These are phyloP conservation scores for Allodekkera sacchari DNA, from an alignment of 805 yeast genomes.

Conservation along the genomic window DNA sequence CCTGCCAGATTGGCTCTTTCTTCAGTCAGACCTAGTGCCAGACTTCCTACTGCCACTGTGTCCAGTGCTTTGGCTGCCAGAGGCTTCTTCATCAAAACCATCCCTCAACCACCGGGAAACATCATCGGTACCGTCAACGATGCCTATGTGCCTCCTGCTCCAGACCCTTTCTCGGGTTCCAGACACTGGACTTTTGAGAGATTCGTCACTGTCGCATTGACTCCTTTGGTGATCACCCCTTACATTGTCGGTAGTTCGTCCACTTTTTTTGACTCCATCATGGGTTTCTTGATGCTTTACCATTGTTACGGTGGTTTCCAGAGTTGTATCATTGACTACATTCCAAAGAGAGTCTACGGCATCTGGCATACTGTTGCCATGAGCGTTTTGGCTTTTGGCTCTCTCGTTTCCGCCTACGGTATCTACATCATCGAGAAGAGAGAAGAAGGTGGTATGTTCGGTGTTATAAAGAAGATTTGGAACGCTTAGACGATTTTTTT, in stretches of 20 bases:
- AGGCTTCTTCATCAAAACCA: constrained; percentile 5
- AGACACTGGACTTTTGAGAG: constrained; percentile 71
- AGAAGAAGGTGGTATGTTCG: constrained; percentile 56
- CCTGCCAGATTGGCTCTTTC: background rate
- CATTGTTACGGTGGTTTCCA: constrained; percentile 69
- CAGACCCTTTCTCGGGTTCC: constrained; percentile 55
- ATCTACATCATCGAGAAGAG: constrained; percentile 58
- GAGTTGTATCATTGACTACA: constrained; percentile 71
- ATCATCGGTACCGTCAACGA: constrained; percentile 69
- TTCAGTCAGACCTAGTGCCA: constrained; percentile 1
- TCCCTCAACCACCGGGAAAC: constrained; percentile 62
- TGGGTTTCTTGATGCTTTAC: constrained; percentile 46
- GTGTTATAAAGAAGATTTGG: constrained; percentile 29
- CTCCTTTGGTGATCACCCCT: constrained; percentile 59
- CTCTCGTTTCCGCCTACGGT: constrained; percentile 62
- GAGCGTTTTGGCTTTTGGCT: constrained; percentile 53
- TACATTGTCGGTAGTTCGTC: constrained; percentile 46
- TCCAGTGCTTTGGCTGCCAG: background rate
- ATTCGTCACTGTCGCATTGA: constrained; percentile 46
- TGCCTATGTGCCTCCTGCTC: constrained; percentile 53
- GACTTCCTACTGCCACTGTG: background rate
- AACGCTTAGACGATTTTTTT: constrained; percentile 14
- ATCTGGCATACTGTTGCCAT: constrained; percentile 52
- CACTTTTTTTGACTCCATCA: constrained; percentile 47
- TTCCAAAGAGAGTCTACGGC: constrained; percentile 69